Evolutionary conservation across 2,329 filamentous ascomycete genomes (phyloP).

Genomic region (Calonectria hawksworthii): DNA sequence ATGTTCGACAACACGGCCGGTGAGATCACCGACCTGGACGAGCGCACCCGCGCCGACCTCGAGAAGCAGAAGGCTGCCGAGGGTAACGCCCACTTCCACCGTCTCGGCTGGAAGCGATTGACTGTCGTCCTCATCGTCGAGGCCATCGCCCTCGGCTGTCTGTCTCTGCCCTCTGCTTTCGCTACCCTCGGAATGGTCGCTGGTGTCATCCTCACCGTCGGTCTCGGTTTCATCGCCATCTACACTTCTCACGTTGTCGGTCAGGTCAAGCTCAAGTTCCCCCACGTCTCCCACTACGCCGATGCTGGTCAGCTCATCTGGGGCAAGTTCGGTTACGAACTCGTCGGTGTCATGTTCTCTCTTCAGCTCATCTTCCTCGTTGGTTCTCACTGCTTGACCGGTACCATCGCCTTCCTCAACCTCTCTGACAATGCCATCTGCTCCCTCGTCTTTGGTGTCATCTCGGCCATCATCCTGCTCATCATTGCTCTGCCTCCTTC

Average conservation of each 20-base stretch:
- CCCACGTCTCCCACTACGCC: conserved; percentile 72
- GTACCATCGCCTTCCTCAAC: conserved; percentile 69
- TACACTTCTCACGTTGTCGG: conserved; percentile 31
- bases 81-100: conserved; percentile 28
- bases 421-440: conserved; percentile 47
- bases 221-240: conserved; percentile 35
- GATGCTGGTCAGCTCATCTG: conserved; percentile 72
- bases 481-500: conserved; percentile 56
- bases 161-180: conserved; percentile 22
- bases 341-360: conserved; percentile 52
- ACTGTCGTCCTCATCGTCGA: conserved; percentile 31
- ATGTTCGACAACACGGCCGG: conserved; percentile 47
- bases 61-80: conserved; percentile 30
- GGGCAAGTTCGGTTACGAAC: conserved; percentile 68
- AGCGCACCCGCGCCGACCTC: conserved; percentile 36
- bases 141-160: conserved; percentile 26
- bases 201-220: conserved; percentile 31
- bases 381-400: conserved; percentile 74
- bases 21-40: conserved; percentile 56
- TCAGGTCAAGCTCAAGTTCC: conserved; percentile 56
- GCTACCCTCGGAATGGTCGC: conserved; percentile 25
- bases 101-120: conserved; percentile 30
- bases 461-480: conserved; percentile 55
- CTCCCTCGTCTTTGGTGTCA: conserved; percentile 50
- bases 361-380: conserved; percentile 76